These are phyloP conservation scores for Senecio squalidus DNA, from an alignment of 140 eudicot species.

Conservation along the genomic window DNA sequence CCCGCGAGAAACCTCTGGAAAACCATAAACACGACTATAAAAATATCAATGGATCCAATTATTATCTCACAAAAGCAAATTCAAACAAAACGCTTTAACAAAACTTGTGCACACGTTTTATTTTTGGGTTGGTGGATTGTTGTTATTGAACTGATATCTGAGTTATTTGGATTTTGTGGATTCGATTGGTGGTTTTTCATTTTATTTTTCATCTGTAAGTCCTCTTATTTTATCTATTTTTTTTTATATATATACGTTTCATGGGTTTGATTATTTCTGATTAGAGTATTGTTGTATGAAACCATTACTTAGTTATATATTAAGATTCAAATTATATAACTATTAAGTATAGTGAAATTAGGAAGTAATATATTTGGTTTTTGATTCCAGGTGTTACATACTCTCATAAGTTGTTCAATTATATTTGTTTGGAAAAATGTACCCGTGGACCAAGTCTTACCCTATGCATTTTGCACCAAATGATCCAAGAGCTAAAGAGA, in stretches of 20 bases:
- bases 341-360: not conserved
- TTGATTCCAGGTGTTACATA: constrained; percentile 7
- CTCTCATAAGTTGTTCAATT: not conserved
- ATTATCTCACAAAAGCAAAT: not conserved
- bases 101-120: not conserved
- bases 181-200: constrained; percentile 19
- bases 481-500: constrained; percentile 30
- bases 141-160: constrained; percentile 29
- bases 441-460: no score
- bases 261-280: not conserved
- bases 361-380: no score
- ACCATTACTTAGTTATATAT: no score
- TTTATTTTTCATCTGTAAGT: constrained; percentile 13
- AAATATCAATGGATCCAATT: not conserved
- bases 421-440: no score
- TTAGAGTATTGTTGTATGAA: not conserved
- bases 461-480: constrained; percentile 30
- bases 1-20: constrained; percentile 63
- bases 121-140: constrained; percentile 54
- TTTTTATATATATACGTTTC: not conserved
- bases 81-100: not conserved
- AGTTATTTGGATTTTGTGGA: constrained; percentile 53
- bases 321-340: not conserved
- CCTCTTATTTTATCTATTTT: not conserved
- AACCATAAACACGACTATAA: constrained; percentile 20